Evolutionary conservation across 257 asterid genomes (phyloP), one percentile per base, ranked within the genome.

Genomic region (Haberlea rhodopensis): DNA sequence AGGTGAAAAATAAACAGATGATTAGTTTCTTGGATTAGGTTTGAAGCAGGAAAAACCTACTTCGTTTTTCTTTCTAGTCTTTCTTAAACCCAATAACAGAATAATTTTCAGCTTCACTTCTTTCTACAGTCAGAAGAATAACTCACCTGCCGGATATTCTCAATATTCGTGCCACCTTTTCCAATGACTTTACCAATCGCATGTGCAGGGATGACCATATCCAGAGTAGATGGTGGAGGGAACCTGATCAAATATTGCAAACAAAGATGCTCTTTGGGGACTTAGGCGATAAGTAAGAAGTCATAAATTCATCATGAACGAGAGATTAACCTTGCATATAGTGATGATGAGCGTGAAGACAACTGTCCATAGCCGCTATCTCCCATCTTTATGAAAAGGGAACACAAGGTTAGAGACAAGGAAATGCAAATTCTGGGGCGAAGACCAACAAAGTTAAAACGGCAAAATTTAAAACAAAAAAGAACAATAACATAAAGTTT

Each of bases 171-270:
- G 68, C 98, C 96, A 60, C 96, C 87, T 82, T 77, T 88, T 51
- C 98, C 96, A 60, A 89, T 75, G 71, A 91, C 98, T 79, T 84
- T 91, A 53, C 96, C 89, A 63, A 82, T 80, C 5, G 96, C 94
- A 54, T 87, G 85, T 60, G 87, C 96, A 72, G 96, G 98, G 67
- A 91, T 76, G 62, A 89, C 72, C 91, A 89, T 89, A 74, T 91
- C 96, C 71, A 89, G 27, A 46, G 84, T 63, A 75, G 98, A 76
- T 55, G 90, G 83, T n/a, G 88, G 88, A 73, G 94, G 88, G 73
- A 82, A 74, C 74, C 98, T 91, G 85, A 77, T 71, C 25, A 43
- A 43, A 59, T 45, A 20, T 25, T 66, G 53, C 57, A 58, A 62
- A 52, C 60, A 60, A 53, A 60, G n/a, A 67, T 31, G 23, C 48